Evolutionary conservation across 768 basidiomycete species (phyloP).

Genomic region (Boletus rubescentipes): DNA sequence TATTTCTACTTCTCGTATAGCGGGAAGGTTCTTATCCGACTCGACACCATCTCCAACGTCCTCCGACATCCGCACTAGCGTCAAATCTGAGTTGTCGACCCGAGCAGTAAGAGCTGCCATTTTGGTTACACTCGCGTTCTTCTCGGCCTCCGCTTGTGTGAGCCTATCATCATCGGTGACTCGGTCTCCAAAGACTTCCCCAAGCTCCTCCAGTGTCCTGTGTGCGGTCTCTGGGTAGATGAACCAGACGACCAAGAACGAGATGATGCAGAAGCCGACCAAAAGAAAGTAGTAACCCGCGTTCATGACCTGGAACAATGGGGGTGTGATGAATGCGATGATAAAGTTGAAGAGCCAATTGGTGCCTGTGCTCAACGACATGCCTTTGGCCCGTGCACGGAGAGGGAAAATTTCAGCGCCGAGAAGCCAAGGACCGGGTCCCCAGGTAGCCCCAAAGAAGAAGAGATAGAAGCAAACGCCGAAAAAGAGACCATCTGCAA

Average conservation of each 20-base stretch:
- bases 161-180: conserved; percentile 24
- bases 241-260: conserved; percentile 45
- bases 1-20: conserved; percentile 18
- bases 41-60: conserved; percentile 10
- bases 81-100: conserved; percentile 26
- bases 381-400: conserved; percentile 39
- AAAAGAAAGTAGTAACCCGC: conserved; percentile 55
- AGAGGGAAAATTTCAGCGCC: conserved; percentile 51
- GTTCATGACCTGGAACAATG: conserved; percentile 50
- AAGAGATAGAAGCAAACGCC: conserved; percentile 59
- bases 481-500: conserved; percentile 39
- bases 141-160: conserved; percentile 15
- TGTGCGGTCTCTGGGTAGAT: conserved; percentile 51
- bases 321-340: conserved; percentile 53
- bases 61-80: conserved; percentile 21
- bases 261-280: conserved; percentile 45
- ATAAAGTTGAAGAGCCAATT: conserved; percentile 38
- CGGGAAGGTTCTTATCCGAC: conserved; percentile 19
- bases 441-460: conserved; percentile 57
- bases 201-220: conserved; percentile 48
- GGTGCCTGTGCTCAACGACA: conserved; percentile 36
- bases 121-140: conserved; percentile 12
- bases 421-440: conserved; percentile 53
- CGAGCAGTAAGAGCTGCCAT: conserved; percentile 11
- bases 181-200: conserved; percentile 47